Percentiles rank a stretch among this genome's conserved stretches.
phyloP scores from a whole-genome alignment of 306 rosid genomes.

The Castanopsis chinensis region DNA sequence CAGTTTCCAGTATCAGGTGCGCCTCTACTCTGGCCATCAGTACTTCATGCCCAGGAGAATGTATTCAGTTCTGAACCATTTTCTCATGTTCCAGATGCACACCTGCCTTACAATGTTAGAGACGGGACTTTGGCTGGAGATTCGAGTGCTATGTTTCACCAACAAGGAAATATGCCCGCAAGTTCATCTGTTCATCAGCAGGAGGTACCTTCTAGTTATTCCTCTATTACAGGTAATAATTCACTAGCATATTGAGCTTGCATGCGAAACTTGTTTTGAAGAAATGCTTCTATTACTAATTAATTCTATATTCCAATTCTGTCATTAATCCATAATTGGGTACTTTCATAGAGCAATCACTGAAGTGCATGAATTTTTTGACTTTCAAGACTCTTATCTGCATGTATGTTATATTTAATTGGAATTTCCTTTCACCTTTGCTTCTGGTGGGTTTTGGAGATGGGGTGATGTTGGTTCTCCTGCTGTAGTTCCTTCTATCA shows the following conservation, averaged over 20 bases:
- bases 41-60: slow-evolving; percentile 50
- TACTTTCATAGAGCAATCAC: slow-evolving; percentile 3
- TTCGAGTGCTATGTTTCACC: slow-evolving; percentile 52
- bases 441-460: neutral
- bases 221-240: slow-evolving; percentile 95
- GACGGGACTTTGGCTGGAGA: slow-evolving; percentile 55
- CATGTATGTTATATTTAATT: neutral
- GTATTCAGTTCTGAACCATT: slow-evolving; percentile 49
- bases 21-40: slow-evolving; percentile 44
- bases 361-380: neutral
- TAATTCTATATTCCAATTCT: slow-evolving; percentile 27
- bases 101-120: slow-evolving; percentile 43
- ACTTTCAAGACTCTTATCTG: neutral
- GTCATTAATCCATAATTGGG: slow-evolving; percentile 13
- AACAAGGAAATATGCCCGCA: slow-evolving; percentile 53
- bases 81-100: slow-evolving; percentile 56
- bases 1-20: slow-evolving; percentile 60
- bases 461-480: neutral
- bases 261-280: slow-evolving; percentile 50
- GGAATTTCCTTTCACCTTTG: neutral
- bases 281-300: slow-evolving; percentile 24
- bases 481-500: neutral
- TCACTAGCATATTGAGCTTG: slow-evolving; percentile 55
- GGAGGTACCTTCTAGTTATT: slow-evolving; percentile 99
- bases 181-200: slow-evolving; percentile 87